phyloP scores from a whole-genome alignment of 108 stramenopile genomes.

The Poteriospumella lacustris region DNA sequence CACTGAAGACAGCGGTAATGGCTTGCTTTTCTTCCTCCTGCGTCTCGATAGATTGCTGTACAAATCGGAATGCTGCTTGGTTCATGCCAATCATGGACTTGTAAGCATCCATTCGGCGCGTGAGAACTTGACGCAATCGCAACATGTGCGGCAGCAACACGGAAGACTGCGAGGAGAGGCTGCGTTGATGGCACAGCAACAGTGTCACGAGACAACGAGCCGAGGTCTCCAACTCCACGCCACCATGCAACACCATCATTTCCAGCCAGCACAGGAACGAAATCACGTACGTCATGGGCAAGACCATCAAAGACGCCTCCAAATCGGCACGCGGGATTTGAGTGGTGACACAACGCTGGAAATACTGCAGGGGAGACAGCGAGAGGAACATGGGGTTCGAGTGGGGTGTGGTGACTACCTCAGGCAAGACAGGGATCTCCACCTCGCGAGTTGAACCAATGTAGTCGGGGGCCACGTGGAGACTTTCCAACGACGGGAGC shows the following conservation, averaged over 20 bases:
- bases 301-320: conserved; percentile 80
- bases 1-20: too few relatives aligned
- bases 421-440: conserved; percentile 25
- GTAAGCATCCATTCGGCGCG: too few relatives aligned
- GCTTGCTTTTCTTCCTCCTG: too few relatives aligned
- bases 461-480: conserved; percentile 46
- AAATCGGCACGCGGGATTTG: conserved; percentile 74
- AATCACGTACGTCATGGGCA: conserved; percentile 72
- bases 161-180: background rate
- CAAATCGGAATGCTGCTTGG: too few relatives aligned
- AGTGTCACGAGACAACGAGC: background rate
- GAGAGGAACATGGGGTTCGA: conserved; percentile 67
- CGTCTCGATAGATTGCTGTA: too few relatives aligned
- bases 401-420: conserved; percentile 51
- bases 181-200: background rate
- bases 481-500: conserved; percentile 40
- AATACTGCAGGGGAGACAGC: conserved; percentile 72
- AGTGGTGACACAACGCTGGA: conserved; percentile 71
- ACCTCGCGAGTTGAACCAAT: conserved; percentile 36
- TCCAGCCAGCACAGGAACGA: conserved; percentile 43
- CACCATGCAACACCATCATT: background rate
- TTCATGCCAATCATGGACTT: too few relatives aligned
- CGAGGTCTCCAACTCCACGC: background rate
- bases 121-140: too few relatives aligned
- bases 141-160: background rate